A percentile compares a stretch with the other conserved stretches of the same genome.
phyloP scores from a whole-genome alignment of 192 early-diverging fungal species.

The Mortierella antarctica region DNA sequence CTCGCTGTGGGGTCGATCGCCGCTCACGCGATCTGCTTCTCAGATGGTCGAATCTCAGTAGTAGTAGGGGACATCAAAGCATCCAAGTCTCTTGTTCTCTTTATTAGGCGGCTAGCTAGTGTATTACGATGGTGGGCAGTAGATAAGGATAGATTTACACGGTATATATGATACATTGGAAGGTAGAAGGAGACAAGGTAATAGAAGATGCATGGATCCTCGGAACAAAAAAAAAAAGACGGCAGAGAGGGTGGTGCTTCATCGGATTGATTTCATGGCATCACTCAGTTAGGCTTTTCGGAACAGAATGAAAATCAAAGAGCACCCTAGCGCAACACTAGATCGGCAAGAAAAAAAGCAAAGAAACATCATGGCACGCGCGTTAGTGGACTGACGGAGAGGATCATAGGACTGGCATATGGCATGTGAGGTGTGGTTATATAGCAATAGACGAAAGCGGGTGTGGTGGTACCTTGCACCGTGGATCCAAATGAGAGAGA shows the following conservation, averaged over 20 bases:
- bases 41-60: too few relatives aligned
- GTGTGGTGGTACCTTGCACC: conserved; percentile 32
- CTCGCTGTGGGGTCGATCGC: too few relatives aligned
- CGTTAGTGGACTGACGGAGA: too few relatives aligned
- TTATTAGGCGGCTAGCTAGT: too few relatives aligned
- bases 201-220: too few relatives aligned
- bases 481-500: conserved; percentile 47
- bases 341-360: background rate
- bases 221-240: background rate
- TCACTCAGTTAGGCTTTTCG: conserved; percentile 20
- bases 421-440: background rate
- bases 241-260: background rate
- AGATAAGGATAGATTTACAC: too few relatives aligned
- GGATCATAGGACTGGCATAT: background rate
- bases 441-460: background rate
- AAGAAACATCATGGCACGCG: background rate
- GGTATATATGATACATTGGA: too few relatives aligned
- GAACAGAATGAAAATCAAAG: conserved; percentile 49
- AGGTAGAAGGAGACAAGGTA: too few relatives aligned
- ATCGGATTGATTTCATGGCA: background rate
- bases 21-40: too few relatives aligned
- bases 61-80: too few relatives aligned
- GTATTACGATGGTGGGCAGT: too few relatives aligned
- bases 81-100: too few relatives aligned
- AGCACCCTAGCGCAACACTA: conserved; percentile 50